Evolutionary conservation across 2,329 filamentous ascomycete species (phyloP), one percentile per base, ranked within the genome.

Genomic region (Diaporthe longicolla): DNA sequence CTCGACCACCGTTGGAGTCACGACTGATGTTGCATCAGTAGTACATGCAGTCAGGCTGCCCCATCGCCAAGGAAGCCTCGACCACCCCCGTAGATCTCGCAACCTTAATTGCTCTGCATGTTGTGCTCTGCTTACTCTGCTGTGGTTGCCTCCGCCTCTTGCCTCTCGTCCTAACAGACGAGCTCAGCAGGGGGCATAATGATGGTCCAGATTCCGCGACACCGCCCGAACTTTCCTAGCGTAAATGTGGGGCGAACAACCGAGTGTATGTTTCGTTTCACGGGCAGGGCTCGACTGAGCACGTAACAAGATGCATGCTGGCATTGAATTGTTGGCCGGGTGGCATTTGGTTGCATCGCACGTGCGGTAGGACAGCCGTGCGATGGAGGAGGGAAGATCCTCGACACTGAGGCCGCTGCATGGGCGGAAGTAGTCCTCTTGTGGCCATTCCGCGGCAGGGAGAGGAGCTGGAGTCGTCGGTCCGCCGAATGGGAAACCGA

Each of bases 241-340:
- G 40, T n/a, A 9, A 32, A 15, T 59, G 55, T 66, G 71, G 71
- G 43, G 43, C 29, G n/a, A 10, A 35, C 55, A 40, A 37, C 68
- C 57, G 69, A 48, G n/a, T 63, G 32, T 21, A 45, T 71, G 68
- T 74, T 74, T 74, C 52, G 72, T 74, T 74, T 74, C 68, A 57
- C 48, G 40, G 43, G 55, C 57, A 35, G n/a, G 68, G 52, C 50
- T 48, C 58, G 50, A 54, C 68, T 32, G 55, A 57, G 66, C 66
- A 26, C 40, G 72, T 74, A 71, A 58, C 68, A 74, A 40, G 26
- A 73, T 61, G 55, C 69, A 54, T 50, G 70, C 55, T 32, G 58
- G 61, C 43, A 65, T 65, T 35, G 61, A 35, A 35, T n/a, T 35
- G 29, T 65, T 50, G 45, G 29, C 29, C 50, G 29, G 45, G n/a